Evolutionary conservation across 441 rosid species (phyloP), one percentile per base, ranked within the genome.

Genomic region (Corymbia citriodora): DNA sequence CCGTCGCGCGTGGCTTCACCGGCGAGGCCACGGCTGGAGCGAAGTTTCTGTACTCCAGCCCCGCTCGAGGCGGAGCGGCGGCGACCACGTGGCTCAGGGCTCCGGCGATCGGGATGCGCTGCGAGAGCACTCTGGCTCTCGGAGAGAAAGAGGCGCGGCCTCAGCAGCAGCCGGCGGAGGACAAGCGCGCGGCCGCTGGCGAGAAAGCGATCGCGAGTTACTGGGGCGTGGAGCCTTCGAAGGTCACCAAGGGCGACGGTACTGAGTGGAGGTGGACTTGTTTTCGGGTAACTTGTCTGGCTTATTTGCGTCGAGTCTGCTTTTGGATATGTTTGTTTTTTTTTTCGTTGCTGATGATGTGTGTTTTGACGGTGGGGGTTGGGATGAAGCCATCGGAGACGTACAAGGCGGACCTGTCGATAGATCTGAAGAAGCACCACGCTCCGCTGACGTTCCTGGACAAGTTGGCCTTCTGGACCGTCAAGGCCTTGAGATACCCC

Each of bases 251-350:
- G 87, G 96, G 95, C 7, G 99, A 97, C 63, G 99, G 99, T 4
- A 93, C 94, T 7, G 96, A 95, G 53, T 97, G 97, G 99, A 95
- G 94, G 21, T 96, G 99, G 99, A 93, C 49, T 90, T 97, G 97
- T 89, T 97, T 97, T 45, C 90, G 93, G 96, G 99, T 96, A 94
- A 79, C n/a, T 9, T 2, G 85, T 17, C 15, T 45, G 18, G 29
- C 50, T 49, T 12, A 1, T 88, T 8, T 88, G 86, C 55, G 74
- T 45, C 10, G 59, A 70, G 27, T n/a, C 48, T 1, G 36, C 57
- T 59, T 55, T 53, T 9, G 79, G 72, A 63, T 33, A 63, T 13
- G 33, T 29, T 63, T 63, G 33, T 63, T 29, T 63, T 17, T 9
- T 29, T 63, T n/a, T 40, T 40, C 6, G 33, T 29, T 3, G 52